Percentiles rank a stretch among this genome's conserved stretches.
These are phyloP conservation scores for Omphalotus guepiniiformis DNA, from an alignment of 768 basidiomycete species.

Conservation along the genomic window DNA sequence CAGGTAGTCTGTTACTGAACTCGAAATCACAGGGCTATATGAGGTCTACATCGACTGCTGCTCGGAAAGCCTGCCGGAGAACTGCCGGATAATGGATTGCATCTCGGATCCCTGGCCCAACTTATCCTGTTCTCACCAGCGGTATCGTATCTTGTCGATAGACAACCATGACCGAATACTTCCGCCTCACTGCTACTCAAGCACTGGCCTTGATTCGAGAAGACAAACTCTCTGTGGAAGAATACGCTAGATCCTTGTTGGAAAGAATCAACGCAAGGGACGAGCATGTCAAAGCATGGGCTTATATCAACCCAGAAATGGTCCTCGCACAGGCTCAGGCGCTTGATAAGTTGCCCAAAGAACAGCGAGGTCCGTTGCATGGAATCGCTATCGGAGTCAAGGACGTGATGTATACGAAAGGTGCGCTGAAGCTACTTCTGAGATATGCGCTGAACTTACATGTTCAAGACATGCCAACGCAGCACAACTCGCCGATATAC, in stretches of 20 bases:
- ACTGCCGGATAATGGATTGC: neutral
- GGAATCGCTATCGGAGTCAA: slow-evolving; percentile 17
- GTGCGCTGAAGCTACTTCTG: neutral
- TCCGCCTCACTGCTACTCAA: neutral
- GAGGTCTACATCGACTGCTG: no score
- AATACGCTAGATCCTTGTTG: neutral
- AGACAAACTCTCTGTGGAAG: neutral
- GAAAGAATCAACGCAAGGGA: neutral
- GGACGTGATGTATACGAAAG: slow-evolving; percentile 13
- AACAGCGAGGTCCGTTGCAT: slow-evolving; percentile 12
- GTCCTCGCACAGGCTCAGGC: slow-evolving; percentile 13
- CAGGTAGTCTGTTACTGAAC: no score
- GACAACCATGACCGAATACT: no score
- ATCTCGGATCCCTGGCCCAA: neutral
- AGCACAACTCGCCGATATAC: slow-evolving; percentile 16
- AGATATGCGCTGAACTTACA: neutral
- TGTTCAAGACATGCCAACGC: slow-evolving; percentile 15
- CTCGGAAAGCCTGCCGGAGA: no score
- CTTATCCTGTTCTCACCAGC: neutral
- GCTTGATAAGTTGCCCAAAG: slow-evolving; percentile 10
- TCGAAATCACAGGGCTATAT: no score
- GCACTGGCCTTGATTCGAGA: neutral
- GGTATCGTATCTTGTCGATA: no score
- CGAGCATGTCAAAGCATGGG: neutral
- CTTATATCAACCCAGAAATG: slow-evolving; percentile 10